Conservation (phyloP, 352 stramenopile genomes). For the Pythium insidiosum region DNA sequence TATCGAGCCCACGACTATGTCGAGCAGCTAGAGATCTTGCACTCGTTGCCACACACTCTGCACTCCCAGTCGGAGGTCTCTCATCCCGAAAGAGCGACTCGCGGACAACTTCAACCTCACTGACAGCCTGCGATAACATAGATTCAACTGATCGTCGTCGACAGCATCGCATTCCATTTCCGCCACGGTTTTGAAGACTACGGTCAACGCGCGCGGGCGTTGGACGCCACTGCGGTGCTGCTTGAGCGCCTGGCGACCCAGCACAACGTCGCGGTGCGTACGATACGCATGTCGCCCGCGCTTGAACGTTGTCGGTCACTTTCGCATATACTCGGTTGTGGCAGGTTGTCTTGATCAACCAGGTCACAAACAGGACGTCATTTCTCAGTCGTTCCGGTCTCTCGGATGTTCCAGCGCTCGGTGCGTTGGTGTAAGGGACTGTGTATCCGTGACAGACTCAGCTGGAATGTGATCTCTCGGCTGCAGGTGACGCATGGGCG, state of each 20-base stretch:
- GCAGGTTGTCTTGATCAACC: conserved; percentile 64
- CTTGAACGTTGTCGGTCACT: no score
- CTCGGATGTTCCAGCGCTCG: conserved; percentile 24
- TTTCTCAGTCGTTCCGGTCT: no score
- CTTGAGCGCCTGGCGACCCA: conserved; percentile 55
- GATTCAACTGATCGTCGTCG: conserved; percentile 87
- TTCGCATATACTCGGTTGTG: no score
- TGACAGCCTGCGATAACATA: no score
- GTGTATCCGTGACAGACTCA: not conserved
- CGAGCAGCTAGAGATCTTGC: conserved; percentile 85
- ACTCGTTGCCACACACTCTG: conserved; percentile 61
- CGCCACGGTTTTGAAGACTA: conserved; percentile 81
- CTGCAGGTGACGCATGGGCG: conserved; percentile 60
- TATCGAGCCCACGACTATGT: conserved; percentile 83
- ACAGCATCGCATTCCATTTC: conserved; percentile 93
- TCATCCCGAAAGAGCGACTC: no score
- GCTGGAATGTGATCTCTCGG: not conserved
- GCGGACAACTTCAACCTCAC: no score
- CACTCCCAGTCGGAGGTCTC: conserved; percentile 22
- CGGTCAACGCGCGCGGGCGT: conserved; percentile 36
- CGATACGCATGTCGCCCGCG: no score
- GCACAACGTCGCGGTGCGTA: conserved; percentile 33
- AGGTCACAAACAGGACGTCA: conserved; percentile 65
- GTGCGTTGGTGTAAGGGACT: conserved; percentile 2
- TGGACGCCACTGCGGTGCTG: conserved; percentile 67